Percentiles rank a stretch among this genome's conserved stretches.
Conservation (phyloP, 73 alveolate genomes). For the Blepharisma stoltei region DNA sequence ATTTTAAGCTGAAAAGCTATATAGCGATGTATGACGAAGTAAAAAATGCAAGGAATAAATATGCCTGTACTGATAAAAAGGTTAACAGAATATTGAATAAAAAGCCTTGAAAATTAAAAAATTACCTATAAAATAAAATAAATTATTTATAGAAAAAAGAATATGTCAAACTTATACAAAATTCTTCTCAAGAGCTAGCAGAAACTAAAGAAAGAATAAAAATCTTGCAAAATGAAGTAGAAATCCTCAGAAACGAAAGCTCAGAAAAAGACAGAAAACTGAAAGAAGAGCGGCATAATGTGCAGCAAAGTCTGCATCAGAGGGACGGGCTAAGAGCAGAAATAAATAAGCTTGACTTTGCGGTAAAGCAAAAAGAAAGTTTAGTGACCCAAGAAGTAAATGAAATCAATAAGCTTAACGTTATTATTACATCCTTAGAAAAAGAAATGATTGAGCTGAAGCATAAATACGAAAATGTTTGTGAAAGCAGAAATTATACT, state of each 20-base stretch:
- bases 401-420: conserved; percentile 92
- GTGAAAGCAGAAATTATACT: conserved; percentile 93
- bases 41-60: conserved; percentile 91
- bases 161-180: conserved; percentile 87
- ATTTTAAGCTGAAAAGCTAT: conserved; percentile 81
- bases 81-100: no score
- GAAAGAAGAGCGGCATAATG: conserved; percentile 80
- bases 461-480: conserved; percentile 90
- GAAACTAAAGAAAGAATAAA: conserved; percentile 94
- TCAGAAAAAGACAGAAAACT: conserved; percentile 88
- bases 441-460: conserved; percentile 92
- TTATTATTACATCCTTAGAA: conserved; percentile 85
- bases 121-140: no score
- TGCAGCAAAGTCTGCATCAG: conserved; percentile 74
- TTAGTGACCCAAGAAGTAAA: conserved; percentile 85
- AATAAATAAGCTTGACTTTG: conserved; percentile 83
- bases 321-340: conserved; percentile 90
- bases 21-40: conserved; percentile 94
- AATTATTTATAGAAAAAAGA: no score
- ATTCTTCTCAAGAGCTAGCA: conserved; percentile 90
- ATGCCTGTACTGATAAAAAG: no score
- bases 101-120: no score
- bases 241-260: conserved; percentile 88
- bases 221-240: conserved; percentile 89
- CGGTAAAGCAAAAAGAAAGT: conserved; percentile 78